Evolutionary conservation across 352 stramenopile species (phyloP), one percentile per base, ranked within the genome.

Genomic region (Phytopythium mirpurense): DNA sequence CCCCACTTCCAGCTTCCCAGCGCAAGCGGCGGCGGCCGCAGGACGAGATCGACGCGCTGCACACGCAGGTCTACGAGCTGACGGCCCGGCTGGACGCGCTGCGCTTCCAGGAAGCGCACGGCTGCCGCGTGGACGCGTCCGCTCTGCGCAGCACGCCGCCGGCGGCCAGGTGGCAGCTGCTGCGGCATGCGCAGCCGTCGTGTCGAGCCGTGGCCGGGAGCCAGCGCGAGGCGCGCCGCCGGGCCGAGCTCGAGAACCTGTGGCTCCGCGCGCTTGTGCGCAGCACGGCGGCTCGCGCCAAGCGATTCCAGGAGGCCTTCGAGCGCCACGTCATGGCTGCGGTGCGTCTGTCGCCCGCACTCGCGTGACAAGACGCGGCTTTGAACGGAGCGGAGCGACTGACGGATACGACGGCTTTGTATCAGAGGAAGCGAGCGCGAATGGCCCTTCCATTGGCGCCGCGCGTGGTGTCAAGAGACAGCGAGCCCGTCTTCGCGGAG

Each of bases 401-500:
- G 23, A 49, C 19, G 9, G 21, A 23, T 32, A 14, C 16, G 16
- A 14, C 23, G 19, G 43, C 3, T 21, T 35, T 49, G 46, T 31
- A 16, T 15, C n/a, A 52, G 46, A 40, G 31, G 19, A 42, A 31
- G n/a, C 29, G 46, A n/a, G 46, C 31, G n/a, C 19, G 19, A 15
- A 29, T 19, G 21, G 23, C 8, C 16, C 18, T 8, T 31, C n/a
- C 18, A 11, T 31, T 52, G 11, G 12, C 34, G 19, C 31, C 46
- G 10, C n/a, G 23, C 12, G 5, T 14, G 1, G 29, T 42, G 19
- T 11, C 21, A 0, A 48, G 41, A 43, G 60, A 72, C 31, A 62
- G 60, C 34, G 51, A 60, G 8, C 38, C 54, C 16, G 51, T 71
- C 0, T 71, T 65, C 32, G 46, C 41, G 19, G 48, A 68, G 15